Evolutionary conservation across 169 alveolate species (phyloP), one percentile per base, ranked within the genome.

Genomic region (Cryptosporidium sp.): DNA sequence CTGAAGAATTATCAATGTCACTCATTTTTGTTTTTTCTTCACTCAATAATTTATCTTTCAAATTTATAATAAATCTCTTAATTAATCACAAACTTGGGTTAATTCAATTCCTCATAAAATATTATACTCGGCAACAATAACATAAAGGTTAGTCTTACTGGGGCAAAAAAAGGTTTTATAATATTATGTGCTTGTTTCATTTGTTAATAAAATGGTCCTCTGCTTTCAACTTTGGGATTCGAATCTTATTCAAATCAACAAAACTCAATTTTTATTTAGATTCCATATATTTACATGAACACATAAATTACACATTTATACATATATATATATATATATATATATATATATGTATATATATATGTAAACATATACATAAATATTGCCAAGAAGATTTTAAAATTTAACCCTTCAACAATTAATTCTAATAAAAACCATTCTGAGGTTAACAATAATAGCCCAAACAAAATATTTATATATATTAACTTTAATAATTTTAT

Each of bases 261-360:
- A 48, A 48, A 48, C 21, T 48, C 55, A 48, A 48, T 48, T 0
- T 16, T 48, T 48, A 48, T 37, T 37, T 37, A 37, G 43, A 3
- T 37, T 3, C 5, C 5, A 37, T 48, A 1, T 14, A 48, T 48
- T 6, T 18, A 48, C 21, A 48, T 69, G 31, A 12, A 69, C 4
- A 69, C 23, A 23, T 14, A 23, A 21, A 31, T 31, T n/a, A n/a
- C 73, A 67, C 18, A 67, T 67, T 43, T 58, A 67, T 69, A 69
- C 1, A 69, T 23, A 21, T 68, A 8, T 10, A 69, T 69, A 31
- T 31, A 31, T 10, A 69, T 31, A 69, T 69, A 21, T 35, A 18
- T 43, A 71, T 71, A 71, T 41, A 73, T 23, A 73, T 73, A 73
- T 50, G 1, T 75, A 75, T 75, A 55, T 75, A 75, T 75, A 55